Evolutionary conservation across 805 yeast genomes (phyloP), one percentile per base, ranked within the genome.

Genomic region (Kluyveromyces nonfermentans): DNA sequence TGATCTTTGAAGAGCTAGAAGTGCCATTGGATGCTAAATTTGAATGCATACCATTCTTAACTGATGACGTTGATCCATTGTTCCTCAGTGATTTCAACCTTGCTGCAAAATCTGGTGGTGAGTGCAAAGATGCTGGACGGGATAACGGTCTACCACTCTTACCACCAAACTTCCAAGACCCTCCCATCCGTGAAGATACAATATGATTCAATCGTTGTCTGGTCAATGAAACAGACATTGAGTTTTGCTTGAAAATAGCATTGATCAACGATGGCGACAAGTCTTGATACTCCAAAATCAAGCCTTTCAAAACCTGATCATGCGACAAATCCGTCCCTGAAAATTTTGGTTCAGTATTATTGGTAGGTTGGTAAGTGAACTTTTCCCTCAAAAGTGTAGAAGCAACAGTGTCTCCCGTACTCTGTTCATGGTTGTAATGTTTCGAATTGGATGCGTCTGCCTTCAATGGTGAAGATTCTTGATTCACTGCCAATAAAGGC

Each of bases 171-270:
- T 22, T 38, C 41, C 41, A 38, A n/a, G 41, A 38, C 14, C 41
- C 41, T 10, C 41, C 40, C 15, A 35, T 37, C 7, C 41, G 17
- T 7, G 41, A 38, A 16, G 41, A 32, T n/a, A 38, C 41, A 14
- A 68, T 54, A 9, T 54, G 50, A 6, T 58, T 53, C 28, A 69
- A 50, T 18, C 66, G 47, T 16, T 55, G 54, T 40, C 68, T 62
- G 0, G 71, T 63, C 42, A 54, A 40, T 36, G 57, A 59, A n/a
- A 63, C 38, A 44, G 68, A 61, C 31, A 56, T 56, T 1, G 68
- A 64, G 50, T 66, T 68, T 2, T 69, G 59, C 25, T 60, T 62
- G 45, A 65, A 67, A 7, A 68, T 68, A 6, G 69, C 71, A 35
- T 59, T 64, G 18, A 69, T 56, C 50, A 69, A 44, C 3, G 62